Base-by-base conservation (phyloP, 83 land plant genomes). In the Picea abies region DNA sequence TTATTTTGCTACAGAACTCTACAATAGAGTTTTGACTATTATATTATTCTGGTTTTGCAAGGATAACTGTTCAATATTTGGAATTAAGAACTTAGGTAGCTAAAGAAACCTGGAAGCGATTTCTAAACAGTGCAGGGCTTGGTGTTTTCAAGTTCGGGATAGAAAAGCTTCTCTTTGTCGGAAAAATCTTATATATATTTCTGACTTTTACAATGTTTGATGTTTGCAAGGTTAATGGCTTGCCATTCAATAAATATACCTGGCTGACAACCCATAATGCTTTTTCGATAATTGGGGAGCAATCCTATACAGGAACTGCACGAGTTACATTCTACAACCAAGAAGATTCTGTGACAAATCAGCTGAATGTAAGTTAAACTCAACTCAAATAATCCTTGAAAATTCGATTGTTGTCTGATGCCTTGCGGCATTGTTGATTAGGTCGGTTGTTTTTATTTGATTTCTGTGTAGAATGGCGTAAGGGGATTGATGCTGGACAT, bases 401-500 rank as follows among this genome's bases (percentile, higher is more conserved):
- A 56, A 14, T 44, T 37, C 75, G 8, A 15, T 20, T 14, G 10
- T 70, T 70, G 22, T 37, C 75, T 19, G 75, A 17, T 70, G 10
- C 75, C 39, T 5, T 70, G 47, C 20, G 17, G 20, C 22, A 6
- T 9, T 7, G 44, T 4, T 69, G 56, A 41, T n/a, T 17, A 41
- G 56, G n/a, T 20, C n/a, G 25, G 58, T 47, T n/a, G 47, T 44
- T 73, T 44, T 73, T 19, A 26, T 79, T 25, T 25, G 62, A 3
- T 80, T 63, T 63, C 14, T 19, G 78, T 84, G 84, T 79, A 96
- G 99, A 96, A 96, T 86, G 99, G 99, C 67, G 96, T 91, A 32
- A 88, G 99, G 79, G 99, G 99, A 39, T 79, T 96, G 81, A 96
- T 96, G 99, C 88, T 96, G 84, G 99, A 96, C 82, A 93, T 96